A percentile compares a stretch with the other conserved stretches of the same genome.
Conservation (phyloP, 805 yeast genomes). For the Saccharomycopsis amapae region DNA sequence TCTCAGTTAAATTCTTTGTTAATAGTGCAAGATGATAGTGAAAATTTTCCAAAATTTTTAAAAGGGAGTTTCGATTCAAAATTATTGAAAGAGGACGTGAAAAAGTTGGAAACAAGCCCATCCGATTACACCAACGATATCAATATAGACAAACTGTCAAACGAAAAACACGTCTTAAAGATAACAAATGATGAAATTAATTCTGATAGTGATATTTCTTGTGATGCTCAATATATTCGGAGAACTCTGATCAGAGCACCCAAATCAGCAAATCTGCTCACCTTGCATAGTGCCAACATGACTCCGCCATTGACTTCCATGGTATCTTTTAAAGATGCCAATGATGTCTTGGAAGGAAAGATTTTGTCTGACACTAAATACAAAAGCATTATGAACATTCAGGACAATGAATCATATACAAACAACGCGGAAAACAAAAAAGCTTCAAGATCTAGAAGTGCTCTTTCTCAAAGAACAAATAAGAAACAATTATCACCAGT, state of each 20-base stretch:
- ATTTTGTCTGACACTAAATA: too few relatives aligned
- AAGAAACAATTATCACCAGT: conserved; percentile 18
- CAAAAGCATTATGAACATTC: too few relatives aligned
- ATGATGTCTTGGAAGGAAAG: not conserved
- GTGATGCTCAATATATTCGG: not conserved
- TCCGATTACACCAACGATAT: too few relatives aligned
- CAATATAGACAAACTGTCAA: too few relatives aligned
- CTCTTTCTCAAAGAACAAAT: not conserved
- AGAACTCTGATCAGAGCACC: conserved; percentile 2
- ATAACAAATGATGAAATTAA: too few relatives aligned
- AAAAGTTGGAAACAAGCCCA: too few relatives aligned
- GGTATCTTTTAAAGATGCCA: not conserved
- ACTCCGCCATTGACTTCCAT: conserved; percentile 8
- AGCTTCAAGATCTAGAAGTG: conserved; percentile 1
- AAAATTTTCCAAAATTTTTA: too few relatives aligned
- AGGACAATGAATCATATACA: conserved; percentile 3
- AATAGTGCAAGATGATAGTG: too few relatives aligned
- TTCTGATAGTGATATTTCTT: not conserved
- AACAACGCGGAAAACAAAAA: not conserved
- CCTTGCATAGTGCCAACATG: conserved; percentile 10
- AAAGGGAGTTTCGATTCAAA: too few relatives aligned
- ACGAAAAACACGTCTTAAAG: too few relatives aligned
- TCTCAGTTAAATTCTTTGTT: not conserved
- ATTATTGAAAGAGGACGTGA: too few relatives aligned
- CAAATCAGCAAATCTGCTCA: not conserved